Percentiles rank a stretch among this genome's conserved stretches.
phyloP scores from a whole-genome alignment of 1,139 yeast genomes.

The Tardiomyces depauwii region DNA sequence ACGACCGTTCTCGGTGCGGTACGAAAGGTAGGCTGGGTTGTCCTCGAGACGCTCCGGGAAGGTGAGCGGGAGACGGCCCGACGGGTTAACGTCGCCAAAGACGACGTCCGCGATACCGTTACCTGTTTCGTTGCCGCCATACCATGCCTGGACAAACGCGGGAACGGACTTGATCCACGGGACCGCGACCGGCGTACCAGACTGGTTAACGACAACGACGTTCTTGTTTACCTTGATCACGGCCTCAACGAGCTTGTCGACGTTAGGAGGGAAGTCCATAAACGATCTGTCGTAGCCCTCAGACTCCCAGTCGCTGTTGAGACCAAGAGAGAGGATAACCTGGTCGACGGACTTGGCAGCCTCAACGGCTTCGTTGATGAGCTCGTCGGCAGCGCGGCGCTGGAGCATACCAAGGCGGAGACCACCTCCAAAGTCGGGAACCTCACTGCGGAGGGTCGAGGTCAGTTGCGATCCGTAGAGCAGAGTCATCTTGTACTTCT shows the following conservation, averaged over 20 bases:
- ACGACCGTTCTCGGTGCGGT: constrained; percentile 37
- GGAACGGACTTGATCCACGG: constrained; percentile 42
- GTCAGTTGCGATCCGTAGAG: constrained; percentile 46
- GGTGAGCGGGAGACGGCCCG: constrained; percentile 51
- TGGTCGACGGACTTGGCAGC: constrained; percentile 38
- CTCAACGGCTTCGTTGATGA: constrained; percentile 31
- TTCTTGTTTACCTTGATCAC: constrained; percentile 39
- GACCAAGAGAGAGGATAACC: constrained; percentile 36
- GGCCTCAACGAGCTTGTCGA: constrained; percentile 36
- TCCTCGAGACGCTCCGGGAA: constrained; percentile 39
- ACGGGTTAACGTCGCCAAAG: constrained; percentile 55
- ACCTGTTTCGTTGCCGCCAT: constrained; percentile 39
- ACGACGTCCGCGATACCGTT: constrained; percentile 45
- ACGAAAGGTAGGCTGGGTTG: constrained; percentile 39
- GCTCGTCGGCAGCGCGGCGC: constrained; percentile 18
- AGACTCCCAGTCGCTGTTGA: constrained; percentile 39
- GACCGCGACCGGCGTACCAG: constrained; percentile 53
- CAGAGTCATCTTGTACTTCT: constrained; percentile 33
- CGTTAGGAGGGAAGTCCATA: constrained; percentile 37
- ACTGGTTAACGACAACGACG: constrained; percentile 44
- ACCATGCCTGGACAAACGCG: constrained; percentile 42
- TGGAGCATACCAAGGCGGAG: constrained; percentile 17
- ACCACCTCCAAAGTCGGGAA: constrained; percentile 30
- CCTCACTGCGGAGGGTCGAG: constrained; percentile 16
- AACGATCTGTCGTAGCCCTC: constrained; percentile 40